Evolutionary conservation across 345 rosid genomes (phyloP).

Genomic region (Iberis pinnata): DNA sequence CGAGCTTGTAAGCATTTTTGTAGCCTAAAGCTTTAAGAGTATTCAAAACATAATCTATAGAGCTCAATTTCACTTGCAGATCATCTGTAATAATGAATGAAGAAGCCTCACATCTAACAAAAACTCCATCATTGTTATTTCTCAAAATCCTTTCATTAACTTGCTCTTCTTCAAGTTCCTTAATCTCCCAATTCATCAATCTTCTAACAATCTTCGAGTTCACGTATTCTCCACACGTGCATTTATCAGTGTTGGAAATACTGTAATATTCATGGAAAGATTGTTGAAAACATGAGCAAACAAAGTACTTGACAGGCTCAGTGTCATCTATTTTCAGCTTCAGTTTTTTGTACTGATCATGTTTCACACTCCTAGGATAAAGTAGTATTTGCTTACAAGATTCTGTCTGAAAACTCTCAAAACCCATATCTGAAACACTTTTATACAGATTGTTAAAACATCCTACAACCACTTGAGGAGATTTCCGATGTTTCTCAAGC

Average conservation of each 20-base stretch:
- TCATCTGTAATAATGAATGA: constrained; percentile 9
- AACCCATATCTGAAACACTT: constrained; percentile 10
- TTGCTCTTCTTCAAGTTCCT: background rate
- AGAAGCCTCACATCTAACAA: background rate
- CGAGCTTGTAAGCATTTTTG: background rate
- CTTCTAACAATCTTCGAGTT: background rate
- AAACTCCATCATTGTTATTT: background rate
- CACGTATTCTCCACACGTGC: background rate
- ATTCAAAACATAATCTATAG: background rate
- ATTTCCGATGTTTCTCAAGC: constrained; percentile 3
- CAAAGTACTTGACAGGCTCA: constrained; percentile 1
- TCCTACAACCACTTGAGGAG: background rate
- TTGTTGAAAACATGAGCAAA: background rate
- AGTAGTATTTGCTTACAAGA: constrained; percentile 6
- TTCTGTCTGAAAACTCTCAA: background rate
- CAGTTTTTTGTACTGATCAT: background rate
- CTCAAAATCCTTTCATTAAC: background rate
- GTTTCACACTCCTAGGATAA: background rate
- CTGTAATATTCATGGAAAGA: background rate
- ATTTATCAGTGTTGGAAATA: background rate
- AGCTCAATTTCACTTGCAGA: background rate
- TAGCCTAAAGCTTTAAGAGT: constrained; percentile 8
- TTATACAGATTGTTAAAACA: constrained; percentile 20
- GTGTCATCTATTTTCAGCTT: constrained; percentile 8
- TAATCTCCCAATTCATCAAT: background rate